These are phyloP conservation scores for Cordyceps javanica DNA, from an alignment of 2,329 filamentous ascomycete species.

Conservation along the genomic window DNA sequence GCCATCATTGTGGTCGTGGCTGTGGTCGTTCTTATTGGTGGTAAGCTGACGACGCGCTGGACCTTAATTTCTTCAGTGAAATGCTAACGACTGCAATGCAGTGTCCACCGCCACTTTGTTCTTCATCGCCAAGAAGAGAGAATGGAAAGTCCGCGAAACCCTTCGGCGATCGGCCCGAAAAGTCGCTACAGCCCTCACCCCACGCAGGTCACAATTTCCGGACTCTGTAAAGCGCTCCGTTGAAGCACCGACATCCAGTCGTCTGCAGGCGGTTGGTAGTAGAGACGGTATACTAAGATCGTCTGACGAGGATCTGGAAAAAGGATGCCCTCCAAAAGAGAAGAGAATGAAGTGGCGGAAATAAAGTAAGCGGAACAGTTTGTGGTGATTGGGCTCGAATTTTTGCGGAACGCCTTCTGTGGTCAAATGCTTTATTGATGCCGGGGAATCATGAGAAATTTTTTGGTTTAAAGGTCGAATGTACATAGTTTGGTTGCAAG, in stretches of 20 bases:
- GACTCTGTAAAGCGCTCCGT: constrained; percentile 45
- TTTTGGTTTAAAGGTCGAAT: constrained; percentile 2
- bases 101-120: constrained; percentile 63
- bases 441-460: constrained; percentile 3
- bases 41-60: constrained; percentile 33
- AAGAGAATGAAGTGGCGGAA: constrained; percentile 22
- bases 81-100: constrained; percentile 24
- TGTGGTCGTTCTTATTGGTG: constrained; percentile 59
- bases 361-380: neutral
- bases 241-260: constrained; percentile 26
- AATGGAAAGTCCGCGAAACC: constrained; percentile 72
- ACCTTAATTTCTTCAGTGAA: constrained; percentile 12
- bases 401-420: neutral
- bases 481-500: constrained; percentile 14
- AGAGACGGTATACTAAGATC: constrained; percentile 53
- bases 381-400: too few species aligned
- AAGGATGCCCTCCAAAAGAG: constrained; percentile 39
- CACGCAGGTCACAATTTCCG: constrained; percentile 55
- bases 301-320: constrained; percentile 52
- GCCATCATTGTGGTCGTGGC: constrained; percentile 71
- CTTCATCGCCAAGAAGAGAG: constrained; percentile 75
- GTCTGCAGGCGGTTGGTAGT: constrained; percentile 44
- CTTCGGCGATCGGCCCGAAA: constrained; percentile 62
- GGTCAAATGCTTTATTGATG: constrained; percentile 14
- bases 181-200: constrained; percentile 57